Evolutionary conservation across 1,284 basidiomycete species (phyloP).

Genomic region (Testicularia cyperi): DNA sequence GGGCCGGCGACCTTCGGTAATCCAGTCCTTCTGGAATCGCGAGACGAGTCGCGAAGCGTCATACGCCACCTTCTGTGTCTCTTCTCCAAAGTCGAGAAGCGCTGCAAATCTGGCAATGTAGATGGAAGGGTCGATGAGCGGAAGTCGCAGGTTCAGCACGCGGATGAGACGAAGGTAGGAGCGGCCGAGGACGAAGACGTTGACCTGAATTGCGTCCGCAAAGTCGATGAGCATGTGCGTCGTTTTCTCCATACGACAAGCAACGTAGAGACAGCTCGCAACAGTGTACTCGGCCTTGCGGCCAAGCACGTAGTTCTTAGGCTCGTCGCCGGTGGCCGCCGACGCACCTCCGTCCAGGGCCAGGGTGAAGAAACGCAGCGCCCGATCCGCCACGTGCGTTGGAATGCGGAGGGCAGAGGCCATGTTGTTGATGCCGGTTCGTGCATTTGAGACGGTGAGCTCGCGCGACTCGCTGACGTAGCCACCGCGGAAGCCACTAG

Average conservation of each 20-base stretch:
- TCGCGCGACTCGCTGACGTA: slow-evolving; percentile 66
- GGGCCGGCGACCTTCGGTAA: slow-evolving; percentile 89
- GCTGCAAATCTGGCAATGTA: slow-evolving; percentile 95
- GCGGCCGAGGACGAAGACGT: slow-evolving; percentile 94
- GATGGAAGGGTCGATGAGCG: slow-evolving; percentile 91
- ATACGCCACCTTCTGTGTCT: slow-evolving; percentile 84
- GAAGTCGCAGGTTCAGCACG: slow-evolving; percentile 78
- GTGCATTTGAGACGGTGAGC: slow-evolving; percentile 84
- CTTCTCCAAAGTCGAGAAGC: slow-evolving; percentile 93
- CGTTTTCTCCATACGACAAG: slow-evolving; percentile 82
- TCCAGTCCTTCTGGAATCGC: slow-evolving; percentile 96
- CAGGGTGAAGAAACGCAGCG: slow-evolving; percentile 85
- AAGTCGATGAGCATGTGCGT: slow-evolving; percentile 99
- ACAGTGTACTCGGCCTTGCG: slow-evolving; percentile 88
- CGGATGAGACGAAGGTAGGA: slow-evolving; percentile 93
- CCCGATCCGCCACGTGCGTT: slow-evolving; percentile 76
- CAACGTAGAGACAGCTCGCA: slow-evolving; percentile 91
- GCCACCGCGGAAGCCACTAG: slow-evolving; percentile 53
- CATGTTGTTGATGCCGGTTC: slow-evolving; percentile 77
- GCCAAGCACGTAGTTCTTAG: slow-evolving; percentile 64
- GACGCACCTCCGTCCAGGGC: slow-evolving; percentile 74
- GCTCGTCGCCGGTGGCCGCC: slow-evolving; percentile 43
- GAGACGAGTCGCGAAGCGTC: slow-evolving; percentile 92
- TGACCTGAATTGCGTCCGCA: slow-evolving; percentile 68
- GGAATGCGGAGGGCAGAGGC: slow-evolving; percentile 76